These are phyloP conservation scores for Iodosphaeria phyllophila DNA, from an alignment of 2,329 filamentous ascomycete genomes.

Conservation along the genomic window DNA sequence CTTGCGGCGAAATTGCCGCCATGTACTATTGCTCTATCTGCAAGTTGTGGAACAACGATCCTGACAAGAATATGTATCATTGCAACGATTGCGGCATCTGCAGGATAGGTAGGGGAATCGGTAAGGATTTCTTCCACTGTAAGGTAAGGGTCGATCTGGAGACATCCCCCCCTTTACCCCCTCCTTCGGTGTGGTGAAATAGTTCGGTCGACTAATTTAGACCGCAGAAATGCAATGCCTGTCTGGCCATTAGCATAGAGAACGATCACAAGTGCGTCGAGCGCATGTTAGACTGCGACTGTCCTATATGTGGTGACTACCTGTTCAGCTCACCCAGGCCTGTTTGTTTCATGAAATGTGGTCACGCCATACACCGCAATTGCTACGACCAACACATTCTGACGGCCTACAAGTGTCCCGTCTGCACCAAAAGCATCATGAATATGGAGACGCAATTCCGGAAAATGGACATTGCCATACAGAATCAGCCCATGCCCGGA, in stretches of 20 bases:
- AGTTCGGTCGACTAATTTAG: slow-evolving; percentile 3
- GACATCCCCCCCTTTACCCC: background rate
- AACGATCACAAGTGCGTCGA: slow-evolving; percentile 86
- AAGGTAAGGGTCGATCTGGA: slow-evolving; percentile 39
- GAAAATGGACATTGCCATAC: slow-evolving; percentile 73
- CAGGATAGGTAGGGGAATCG: slow-evolving; percentile 71
- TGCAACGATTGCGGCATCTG: slow-evolving; percentile 94
- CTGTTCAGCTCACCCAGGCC: slow-evolving; percentile 82
- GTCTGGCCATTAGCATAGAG: slow-evolving; percentile 76
- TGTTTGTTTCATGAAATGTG: slow-evolving; percentile 88
- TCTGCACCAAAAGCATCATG: slow-evolving; percentile 88
- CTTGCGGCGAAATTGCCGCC: slow-evolving; percentile 60
- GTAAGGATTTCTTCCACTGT: slow-evolving; percentile 97
- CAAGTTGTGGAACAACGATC: slow-evolving; percentile 93
- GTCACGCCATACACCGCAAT: slow-evolving; percentile 82
- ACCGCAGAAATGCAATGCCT: slow-evolving; percentile 67
- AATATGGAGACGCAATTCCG: slow-evolving; percentile 96
- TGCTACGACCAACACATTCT: slow-evolving; percentile 83
- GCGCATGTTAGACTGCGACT: slow-evolving; percentile 83
- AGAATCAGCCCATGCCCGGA: slow-evolving; percentile 76
- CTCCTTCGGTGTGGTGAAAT: too few relatives aligned
- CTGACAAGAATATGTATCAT: slow-evolving; percentile 83
- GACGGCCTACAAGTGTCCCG: slow-evolving; percentile 85
- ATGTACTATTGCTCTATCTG: slow-evolving; percentile 89
- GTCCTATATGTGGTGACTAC: slow-evolving; percentile 91